phyloP scores from a whole-genome alignment of 805 yeast genomes.

The Wickerhamomyces kurtzmanii region DNA sequence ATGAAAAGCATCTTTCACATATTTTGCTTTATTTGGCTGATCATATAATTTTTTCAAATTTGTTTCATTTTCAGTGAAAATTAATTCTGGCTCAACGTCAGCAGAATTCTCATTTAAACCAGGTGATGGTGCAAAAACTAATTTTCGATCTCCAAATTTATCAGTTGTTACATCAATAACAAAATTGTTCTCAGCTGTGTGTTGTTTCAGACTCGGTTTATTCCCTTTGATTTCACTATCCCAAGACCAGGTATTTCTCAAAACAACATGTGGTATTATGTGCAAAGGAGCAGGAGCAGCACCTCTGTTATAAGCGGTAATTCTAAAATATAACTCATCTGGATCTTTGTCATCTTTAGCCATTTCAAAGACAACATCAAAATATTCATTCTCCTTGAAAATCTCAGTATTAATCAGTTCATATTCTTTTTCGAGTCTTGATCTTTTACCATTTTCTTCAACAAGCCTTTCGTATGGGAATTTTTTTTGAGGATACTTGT shows the following conservation, averaged over 20 bases:
- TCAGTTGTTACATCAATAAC: constrained; percentile 54
- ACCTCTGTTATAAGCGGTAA: constrained; percentile 83
- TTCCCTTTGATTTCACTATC: constrained; percentile 46
- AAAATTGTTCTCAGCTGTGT: constrained; percentile 28
- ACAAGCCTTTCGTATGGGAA: constrained; percentile 76
- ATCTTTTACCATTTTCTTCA: constrained; percentile 53
- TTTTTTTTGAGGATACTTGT: constrained; percentile 84
- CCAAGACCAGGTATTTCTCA: constrained; percentile 95
- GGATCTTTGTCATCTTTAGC: constrained; percentile 78
- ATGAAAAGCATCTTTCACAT: constrained; percentile 87
- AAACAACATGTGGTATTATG: constrained; percentile 73
- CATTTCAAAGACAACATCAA: constrained; percentile 83
- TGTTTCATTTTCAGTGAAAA: constrained; percentile 88
- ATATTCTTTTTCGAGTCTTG: constrained; percentile 63
- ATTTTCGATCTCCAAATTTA: constrained; percentile 56
- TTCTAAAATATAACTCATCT: constrained; percentile 70
- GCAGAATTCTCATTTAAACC: constrained; percentile 45
- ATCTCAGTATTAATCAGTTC: constrained; percentile 78
- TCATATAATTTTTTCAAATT: constrained; percentile 60
- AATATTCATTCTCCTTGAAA: constrained; percentile 55
- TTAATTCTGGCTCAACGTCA: constrained; percentile 66
- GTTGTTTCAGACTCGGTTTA: constrained; percentile 41
- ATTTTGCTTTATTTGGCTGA: constrained; percentile 43
- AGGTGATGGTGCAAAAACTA: constrained; percentile 78
- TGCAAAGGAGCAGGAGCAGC: constrained; percentile 82